A percentile compares a stretch with the other conserved stretches of the same genome.
phyloP scores from a whole-genome alignment of 202 grass and related monocot species.

The Bolboschoenoplectus hybrid region DNA sequence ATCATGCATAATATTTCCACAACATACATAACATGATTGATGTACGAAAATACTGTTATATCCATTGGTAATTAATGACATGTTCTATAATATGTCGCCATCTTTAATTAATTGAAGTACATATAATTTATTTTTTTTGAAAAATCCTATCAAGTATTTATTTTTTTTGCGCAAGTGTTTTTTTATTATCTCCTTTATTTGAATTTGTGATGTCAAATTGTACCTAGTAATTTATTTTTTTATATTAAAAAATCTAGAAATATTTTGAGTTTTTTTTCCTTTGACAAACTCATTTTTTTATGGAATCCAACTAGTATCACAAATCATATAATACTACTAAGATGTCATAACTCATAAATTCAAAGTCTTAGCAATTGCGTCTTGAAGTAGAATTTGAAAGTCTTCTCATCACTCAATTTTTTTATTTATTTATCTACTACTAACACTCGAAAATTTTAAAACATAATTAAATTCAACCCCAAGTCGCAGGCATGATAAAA shows the following conservation, averaged over 20 bases:
- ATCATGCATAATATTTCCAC: neutral
- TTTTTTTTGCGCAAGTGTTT: neutral
- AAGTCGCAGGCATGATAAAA: neutral
- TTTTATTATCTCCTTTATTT: neutral
- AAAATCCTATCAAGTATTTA: neutral
- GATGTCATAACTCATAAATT: neutral
- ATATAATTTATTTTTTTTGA: neutral
- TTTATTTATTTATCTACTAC: neutral
- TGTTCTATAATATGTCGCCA: neutral
- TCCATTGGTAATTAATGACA: neutral
- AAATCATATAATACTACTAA: neutral
- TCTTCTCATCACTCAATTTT: neutral
- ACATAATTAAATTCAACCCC: neutral
- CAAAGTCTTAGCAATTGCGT: neutral
- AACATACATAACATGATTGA: neutral
- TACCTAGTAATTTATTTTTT: neutral
- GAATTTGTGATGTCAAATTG: neutral
- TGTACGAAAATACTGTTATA: neutral
- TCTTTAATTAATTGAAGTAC: neutral
- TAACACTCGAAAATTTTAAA: neutral
- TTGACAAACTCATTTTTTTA: neutral
- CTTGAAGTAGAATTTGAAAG: neutral
- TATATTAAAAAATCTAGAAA: neutral
- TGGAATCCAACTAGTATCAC: neutral
- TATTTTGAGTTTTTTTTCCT: neutral